Percentiles rank a stretch among this genome's conserved stretches.
Conservation (phyloP, 345 rosid genomes). For the Trapa bicornis region DNA sequence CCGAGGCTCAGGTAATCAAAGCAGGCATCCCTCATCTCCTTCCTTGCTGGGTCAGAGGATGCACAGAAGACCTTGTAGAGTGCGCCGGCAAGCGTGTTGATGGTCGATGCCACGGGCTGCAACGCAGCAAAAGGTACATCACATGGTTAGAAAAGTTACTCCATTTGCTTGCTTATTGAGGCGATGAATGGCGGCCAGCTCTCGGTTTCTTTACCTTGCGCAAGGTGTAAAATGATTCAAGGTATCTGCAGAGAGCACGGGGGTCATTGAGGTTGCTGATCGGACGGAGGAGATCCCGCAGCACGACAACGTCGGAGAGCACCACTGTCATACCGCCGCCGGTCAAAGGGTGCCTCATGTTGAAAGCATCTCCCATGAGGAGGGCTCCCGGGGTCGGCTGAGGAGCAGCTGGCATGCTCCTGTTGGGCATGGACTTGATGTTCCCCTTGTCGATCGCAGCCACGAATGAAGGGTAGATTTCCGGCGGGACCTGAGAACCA, state of each 20-base stretch:
- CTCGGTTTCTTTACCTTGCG: slow-evolving; percentile 22
- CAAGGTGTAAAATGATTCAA: slow-evolving; percentile 33
- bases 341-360: slow-evolving; percentile 42
- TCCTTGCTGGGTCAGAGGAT: slow-evolving; percentile 18
- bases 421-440: slow-evolving; percentile 32
- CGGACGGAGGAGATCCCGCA: slow-evolving; percentile 35
- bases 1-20: slow-evolving; percentile 30
- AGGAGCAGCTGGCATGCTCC: slow-evolving; percentile 42
- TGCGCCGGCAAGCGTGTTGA: slow-evolving; percentile 25
- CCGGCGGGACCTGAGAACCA: slow-evolving; percentile 29
- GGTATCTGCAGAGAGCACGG: slow-evolving; percentile 23
- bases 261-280: slow-evolving; percentile 27
- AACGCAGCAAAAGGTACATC: neutral
- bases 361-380: slow-evolving; percentile 39
- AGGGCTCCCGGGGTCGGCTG: slow-evolving; percentile 44
- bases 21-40: slow-evolving; percentile 28
- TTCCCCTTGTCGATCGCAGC: slow-evolving; percentile 32
- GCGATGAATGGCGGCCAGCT: neutral
- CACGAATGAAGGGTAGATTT: slow-evolving; percentile 23
- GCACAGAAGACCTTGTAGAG: slow-evolving; percentile 25
- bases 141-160: neutral
- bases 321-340: slow-evolving; percentile 66
- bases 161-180: neutral
- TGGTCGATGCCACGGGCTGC: slow-evolving; percentile 25
- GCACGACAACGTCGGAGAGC: slow-evolving; percentile 33